These are phyloP conservation scores for Globisporangium camurandrum DNA, from an alignment of 352 stramenopile species.

Conservation along the genomic window DNA sequence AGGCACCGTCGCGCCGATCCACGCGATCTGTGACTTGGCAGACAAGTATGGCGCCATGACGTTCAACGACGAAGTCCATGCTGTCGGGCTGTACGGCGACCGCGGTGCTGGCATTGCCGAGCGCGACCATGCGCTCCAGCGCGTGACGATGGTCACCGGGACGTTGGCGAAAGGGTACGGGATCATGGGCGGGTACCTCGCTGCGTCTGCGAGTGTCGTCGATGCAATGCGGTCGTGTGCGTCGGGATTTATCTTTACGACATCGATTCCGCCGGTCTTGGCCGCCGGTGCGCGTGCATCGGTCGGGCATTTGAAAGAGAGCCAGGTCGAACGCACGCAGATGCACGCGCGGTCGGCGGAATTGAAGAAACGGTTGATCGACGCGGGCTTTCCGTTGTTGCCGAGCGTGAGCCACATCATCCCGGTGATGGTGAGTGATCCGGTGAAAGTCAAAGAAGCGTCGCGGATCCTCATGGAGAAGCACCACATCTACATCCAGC, in stretches of 20 bases:
- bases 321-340: constrained; percentile 60
- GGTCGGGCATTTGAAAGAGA: constrained; percentile 80
- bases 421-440: constrained; percentile 83
- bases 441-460: constrained; percentile 84
- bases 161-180: constrained; percentile 88
- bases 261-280: constrained; percentile 83
- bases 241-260: constrained; percentile 89
- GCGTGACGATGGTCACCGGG: constrained; percentile 87
- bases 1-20: constrained; percentile 73
- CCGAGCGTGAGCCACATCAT: constrained; percentile 88
- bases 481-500: constrained; percentile 89
- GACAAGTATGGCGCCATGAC: constrained; percentile 91
- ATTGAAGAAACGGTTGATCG: constrained; percentile 79
- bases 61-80: constrained; percentile 89
- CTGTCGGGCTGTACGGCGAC: constrained; percentile 85
- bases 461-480: constrained; percentile 88
- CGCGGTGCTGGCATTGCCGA: constrained; percentile 79
- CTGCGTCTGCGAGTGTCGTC: constrained; percentile 70
- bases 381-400: constrained; percentile 79
- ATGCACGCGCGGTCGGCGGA: constrained; percentile 84
- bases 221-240: constrained; percentile 85
- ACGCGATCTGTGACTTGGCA: constrained; percentile 80
- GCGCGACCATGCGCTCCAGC: constrained; percentile 78
- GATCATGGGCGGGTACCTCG: constrained; percentile 89
- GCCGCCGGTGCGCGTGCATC: constrained; percentile 75